A percentile compares a stretch with the other conserved stretches of the same genome.
Conservation (phyloP, 2,329 filamentous ascomycete genomes). For the Aspergillus arachidicola region DNA sequence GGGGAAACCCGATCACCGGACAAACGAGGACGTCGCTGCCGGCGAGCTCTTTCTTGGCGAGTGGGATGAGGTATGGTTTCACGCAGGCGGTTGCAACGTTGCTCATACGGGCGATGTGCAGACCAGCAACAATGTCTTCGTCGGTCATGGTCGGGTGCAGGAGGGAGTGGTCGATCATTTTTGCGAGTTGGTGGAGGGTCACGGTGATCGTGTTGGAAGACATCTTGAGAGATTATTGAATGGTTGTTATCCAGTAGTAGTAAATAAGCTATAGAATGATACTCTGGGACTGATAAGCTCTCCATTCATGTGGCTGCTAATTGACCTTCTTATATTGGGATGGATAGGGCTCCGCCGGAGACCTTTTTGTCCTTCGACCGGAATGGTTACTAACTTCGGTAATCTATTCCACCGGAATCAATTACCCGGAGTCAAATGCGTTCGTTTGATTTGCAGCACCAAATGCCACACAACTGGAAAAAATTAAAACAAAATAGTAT, state of each 20-base stretch:
- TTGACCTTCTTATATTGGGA: not conserved
- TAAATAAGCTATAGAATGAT: not conserved
- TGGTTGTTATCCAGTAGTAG: not conserved
- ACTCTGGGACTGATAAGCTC: not conserved
- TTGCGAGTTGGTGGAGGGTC: constrained; percentile 35
- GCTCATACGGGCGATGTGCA: constrained; percentile 52
- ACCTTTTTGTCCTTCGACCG: not conserved
- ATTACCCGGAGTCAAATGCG: not conserved
- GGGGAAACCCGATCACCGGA: constrained; percentile 63
- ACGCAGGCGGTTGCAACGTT: constrained; percentile 60
- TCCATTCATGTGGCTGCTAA: not conserved
- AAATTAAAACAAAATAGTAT: too few relatives aligned
- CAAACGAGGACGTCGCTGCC: constrained; percentile 56
- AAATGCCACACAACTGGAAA: too few relatives aligned
- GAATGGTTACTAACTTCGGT: not conserved
- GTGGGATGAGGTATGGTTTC: constrained; percentile 59
- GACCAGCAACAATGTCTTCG: constrained; percentile 53
- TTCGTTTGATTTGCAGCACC: too few relatives aligned
- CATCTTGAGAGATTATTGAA: not conserved
- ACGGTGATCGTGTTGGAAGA: constrained; percentile 19
- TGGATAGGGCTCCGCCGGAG: not conserved
- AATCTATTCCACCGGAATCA: not conserved
- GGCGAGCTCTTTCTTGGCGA: constrained; percentile 52
- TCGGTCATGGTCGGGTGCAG: constrained; percentile 66
- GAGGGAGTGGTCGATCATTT: constrained; percentile 62